Evolutionary conservation across 2,329 filamentous ascomycete genomes (phyloP).

Genomic region (Xylariaceae sp.): DNA sequence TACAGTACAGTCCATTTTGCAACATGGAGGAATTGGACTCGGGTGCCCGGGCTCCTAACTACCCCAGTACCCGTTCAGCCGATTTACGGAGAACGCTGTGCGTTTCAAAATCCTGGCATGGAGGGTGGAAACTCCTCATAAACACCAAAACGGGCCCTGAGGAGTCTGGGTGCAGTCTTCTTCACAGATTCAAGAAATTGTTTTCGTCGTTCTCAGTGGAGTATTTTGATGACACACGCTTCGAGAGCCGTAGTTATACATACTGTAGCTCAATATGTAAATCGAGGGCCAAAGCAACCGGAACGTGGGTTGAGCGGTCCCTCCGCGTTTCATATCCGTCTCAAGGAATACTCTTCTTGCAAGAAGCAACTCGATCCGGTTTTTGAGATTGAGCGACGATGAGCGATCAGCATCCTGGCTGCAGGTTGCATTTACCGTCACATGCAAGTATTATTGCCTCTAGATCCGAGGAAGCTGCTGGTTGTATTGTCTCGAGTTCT

Average conservation of each 20-base stretch:
- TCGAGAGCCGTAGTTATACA: too few relatives aligned
- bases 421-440: too few relatives aligned
- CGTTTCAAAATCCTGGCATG: neutral
- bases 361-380: neutral
- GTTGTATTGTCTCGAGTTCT: too few relatives aligned
- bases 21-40: too few relatives aligned
- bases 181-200: too few relatives aligned
- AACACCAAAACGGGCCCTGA: neutral
- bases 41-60: too few relatives aligned
- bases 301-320: slow-evolving; percentile 1
- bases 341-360: slow-evolving; percentile 11
- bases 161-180: neutral
- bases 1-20: too few relatives aligned
- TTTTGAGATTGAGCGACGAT: neutral
- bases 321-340: slow-evolving; percentile 22
- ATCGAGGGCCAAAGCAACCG: neutral
- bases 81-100: neutral
- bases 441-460: too few relatives aligned
- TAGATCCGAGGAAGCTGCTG: too few relatives aligned
- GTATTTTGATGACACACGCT: too few relatives aligned
- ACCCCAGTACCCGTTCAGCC: neutral
- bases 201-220: too few relatives aligned
- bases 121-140: neutral
- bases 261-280: neutral
- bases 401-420: too few relatives aligned